Base-by-base conservation (phyloP, 495 filamentous ascomycete species). In the Melanomma pulvis-pyrius region DNA sequence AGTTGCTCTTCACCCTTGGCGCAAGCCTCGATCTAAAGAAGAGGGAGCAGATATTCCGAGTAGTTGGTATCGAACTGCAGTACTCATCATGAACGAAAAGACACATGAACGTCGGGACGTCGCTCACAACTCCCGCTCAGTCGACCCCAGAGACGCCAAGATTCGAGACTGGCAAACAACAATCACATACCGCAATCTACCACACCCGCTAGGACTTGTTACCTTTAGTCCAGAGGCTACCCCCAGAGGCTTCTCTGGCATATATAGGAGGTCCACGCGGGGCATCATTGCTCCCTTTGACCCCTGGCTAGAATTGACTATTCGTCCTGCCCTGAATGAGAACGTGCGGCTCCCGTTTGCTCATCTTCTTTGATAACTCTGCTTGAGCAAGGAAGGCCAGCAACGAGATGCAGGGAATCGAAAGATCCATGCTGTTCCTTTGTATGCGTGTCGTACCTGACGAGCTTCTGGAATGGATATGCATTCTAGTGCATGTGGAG, bases 1-100 rank as follows among this genome's bases (percentile, higher is more conserved):
- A 96, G 72, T 78, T 98, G 48, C 81, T 98, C 61, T 94, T 98
- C 71, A 96, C 90, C 71, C 83, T 96, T 25, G 94, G 94, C 1
- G 88, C 90, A 21, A 88, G 91, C 75, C 56, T 87, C 77, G 80
- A 93, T 79, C 77, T 92, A 70, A 85, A 86, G 76, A 82, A 86
- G 76, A 77, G 87, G 75, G 83, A 88, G 71, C 81, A 88, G 76
- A 82, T 90, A 55, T 82, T 92, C 65, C 83, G 86, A 60, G 88
- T 86, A 11, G 82, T 98, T 66, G 94, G 94, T 2, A 78, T 97
- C 25, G 94, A 97, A 74, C 77, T 98, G 30, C 88, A 92, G 70
- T 98, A 96, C 74, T 97, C 93, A 12, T 96, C 92, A 19, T 98
- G 81, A 92, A 65, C 59, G 60, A 65, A 64, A 61, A 67, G 6